Percentiles rank a stretch among this genome's conserved stretches.
phyloP scores from a whole-genome alignment of 805 yeast genomes.

The Saccharomyces jurei region DNA sequence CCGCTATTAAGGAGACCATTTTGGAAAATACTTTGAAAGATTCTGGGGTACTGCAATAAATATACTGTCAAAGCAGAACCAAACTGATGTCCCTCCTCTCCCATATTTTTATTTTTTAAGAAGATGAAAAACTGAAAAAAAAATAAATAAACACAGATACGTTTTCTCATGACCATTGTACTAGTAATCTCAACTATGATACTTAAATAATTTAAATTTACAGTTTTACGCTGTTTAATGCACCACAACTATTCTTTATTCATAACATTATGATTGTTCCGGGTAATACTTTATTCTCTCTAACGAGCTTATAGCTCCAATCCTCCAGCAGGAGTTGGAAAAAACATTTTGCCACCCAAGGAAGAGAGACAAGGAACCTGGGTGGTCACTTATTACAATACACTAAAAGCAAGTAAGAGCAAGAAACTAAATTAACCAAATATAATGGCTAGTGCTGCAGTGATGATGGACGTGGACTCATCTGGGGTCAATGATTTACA shows the following conservation, averaged over 20 bases:
- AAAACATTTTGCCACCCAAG: constrained; percentile 11
- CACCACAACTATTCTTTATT: background rate
- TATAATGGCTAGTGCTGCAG: constrained; percentile 10
- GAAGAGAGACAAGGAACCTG: background rate
- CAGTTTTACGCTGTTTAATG: background rate
- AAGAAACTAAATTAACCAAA: background rate
- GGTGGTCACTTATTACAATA: background rate
- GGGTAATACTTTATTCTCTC: background rate
- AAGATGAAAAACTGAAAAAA: background rate
- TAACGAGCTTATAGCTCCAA: background rate
- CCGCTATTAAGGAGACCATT: constrained; percentile 74
- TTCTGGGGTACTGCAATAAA: constrained; percentile 52
- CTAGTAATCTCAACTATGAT: constrained; percentile 1
- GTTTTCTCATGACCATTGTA: constrained; percentile 20
- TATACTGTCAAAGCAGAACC: background rate
- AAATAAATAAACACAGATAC: constrained; percentile 5
- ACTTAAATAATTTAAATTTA: background rate
- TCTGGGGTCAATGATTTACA: constrained; percentile 15
- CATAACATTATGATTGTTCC: background rate
- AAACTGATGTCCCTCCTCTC: background rate
- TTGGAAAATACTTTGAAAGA: constrained; percentile 69
- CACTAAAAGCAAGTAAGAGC: background rate
- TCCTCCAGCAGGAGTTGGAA: background rate
- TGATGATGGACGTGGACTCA: constrained; percentile 22
- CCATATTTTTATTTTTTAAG: too few relatives aligned